Percentiles rank a stretch among this genome's conserved stretches.
Conservation (phyloP, 768 basidiomycete species). For the Mycena epipterygia region DNA sequence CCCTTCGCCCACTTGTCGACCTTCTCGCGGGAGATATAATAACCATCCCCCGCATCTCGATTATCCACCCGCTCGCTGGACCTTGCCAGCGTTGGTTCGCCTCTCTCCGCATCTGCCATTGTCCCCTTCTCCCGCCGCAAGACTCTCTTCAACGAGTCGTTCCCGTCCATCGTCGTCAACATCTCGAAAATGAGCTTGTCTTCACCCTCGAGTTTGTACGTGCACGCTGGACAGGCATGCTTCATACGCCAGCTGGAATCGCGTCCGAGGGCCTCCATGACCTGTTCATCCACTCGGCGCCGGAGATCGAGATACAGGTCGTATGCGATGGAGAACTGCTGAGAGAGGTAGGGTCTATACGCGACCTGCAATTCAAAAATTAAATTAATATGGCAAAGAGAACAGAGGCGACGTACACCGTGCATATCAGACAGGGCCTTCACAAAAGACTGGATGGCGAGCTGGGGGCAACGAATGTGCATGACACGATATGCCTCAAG, state of each 20-base stretch:
- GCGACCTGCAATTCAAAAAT: neutral
- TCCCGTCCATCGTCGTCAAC: conserved; percentile 42
- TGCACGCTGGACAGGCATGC: conserved; percentile 44
- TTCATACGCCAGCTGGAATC: conserved; percentile 36
- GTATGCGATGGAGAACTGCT: conserved; percentile 36
- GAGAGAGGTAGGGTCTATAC: conserved; percentile 21
- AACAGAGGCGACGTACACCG: neutral
- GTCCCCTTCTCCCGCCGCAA: neutral
- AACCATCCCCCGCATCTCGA: conserved; percentile 18
- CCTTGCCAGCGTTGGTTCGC: conserved; percentile 17
- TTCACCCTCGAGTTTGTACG: conserved; percentile 40
- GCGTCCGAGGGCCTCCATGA: too few relatives aligned
- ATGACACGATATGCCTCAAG: conserved; percentile 3
- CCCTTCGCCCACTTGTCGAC: conserved; percentile 28
- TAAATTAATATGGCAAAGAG: neutral
- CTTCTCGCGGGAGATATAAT: conserved; percentile 20
- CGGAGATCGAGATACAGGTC: conserved; percentile 38
- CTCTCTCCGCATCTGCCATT: neutral
- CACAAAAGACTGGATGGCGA: conserved; percentile 28
- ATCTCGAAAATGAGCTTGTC: conserved; percentile 30
- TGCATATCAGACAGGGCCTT: neutral
- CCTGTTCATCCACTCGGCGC: conserved; percentile 8
- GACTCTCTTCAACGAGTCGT: conserved; percentile 40
- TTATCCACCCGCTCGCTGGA: conserved; percentile 20
- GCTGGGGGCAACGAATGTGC: conserved; percentile 15